Evolutionary conservation across 352 stramenopile species (phyloP), one percentile per base, ranked within the genome.

Genomic region (Lagenidium sp.): DNA sequence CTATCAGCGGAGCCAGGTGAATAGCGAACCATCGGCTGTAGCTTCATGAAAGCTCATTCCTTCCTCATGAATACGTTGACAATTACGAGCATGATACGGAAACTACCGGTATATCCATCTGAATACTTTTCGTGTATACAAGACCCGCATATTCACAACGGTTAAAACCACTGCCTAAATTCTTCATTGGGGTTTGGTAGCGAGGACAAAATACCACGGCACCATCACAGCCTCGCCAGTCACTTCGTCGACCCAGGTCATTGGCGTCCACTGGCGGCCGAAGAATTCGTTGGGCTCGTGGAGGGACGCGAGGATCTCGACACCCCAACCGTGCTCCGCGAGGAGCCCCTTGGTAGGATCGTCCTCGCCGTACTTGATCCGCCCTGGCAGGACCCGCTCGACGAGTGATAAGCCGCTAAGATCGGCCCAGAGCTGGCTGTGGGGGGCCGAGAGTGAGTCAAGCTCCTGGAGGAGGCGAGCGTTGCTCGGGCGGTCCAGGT

Each of bases 401-500:
- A 68, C 36, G 6, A 68, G 12, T 8, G 39, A 44, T 1, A 16
- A 23, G 2, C 65, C 65, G 2, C 36, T 24, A 34, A 77, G 67
- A 31, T 83, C 70, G 8, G 53, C 55, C 70, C 70, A 83, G 3
- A 83, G 39, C 32, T 71, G 48, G 41, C 70, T 83, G 0, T 62
- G 48, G 0, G 49, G 50, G 12, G 70, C 62, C 29, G 70, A 83
- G 26, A 79, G 19, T 21, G 60, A 53, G 37, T 83, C 65, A 28
- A 83, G 61, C 3, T 54, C 65, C 44, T 78, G 75, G 13, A 83
- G 35, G 8, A 83, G 30, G 12, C 64, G 56, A 15, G 69, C 45
- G 42, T 75, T 74, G 46, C 43, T 64, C 12, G 60, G 51, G 10
- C 46, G 43, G 0, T 29, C 50, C 12, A 81, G 38, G 51, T 79